Conservation (phyloP, 208 protist species). For the Leishmania gerbilli region DNA sequence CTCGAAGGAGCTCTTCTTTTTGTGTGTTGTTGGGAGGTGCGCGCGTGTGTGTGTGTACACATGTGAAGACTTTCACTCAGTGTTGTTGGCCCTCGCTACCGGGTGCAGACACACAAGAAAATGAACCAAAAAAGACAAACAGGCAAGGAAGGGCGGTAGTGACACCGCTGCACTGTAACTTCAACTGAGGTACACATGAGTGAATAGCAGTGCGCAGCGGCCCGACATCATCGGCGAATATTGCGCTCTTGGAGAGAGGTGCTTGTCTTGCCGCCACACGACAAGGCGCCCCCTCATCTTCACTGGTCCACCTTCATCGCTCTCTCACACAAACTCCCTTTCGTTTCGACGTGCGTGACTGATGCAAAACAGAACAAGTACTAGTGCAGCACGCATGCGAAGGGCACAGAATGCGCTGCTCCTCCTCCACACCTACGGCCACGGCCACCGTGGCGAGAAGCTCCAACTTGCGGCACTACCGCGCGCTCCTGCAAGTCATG, state of each 20-base stretch:
- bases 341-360: background rate
- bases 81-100: background rate
- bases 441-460: background rate
- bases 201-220: background rate
- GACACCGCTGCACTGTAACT: too few species aligned
- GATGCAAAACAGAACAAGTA: background rate
- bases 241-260: background rate
- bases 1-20: background rate
- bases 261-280: background rate
- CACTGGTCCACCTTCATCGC: background rate
- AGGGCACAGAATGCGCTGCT: slow-evolving; percentile 6
- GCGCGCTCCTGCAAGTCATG: slow-evolving; percentile 71
- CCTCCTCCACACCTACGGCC: background rate
- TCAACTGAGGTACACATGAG: background rate
- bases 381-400: background rate
- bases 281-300: background rate
- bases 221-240: background rate
- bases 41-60: background rate
- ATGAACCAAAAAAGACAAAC: background rate
- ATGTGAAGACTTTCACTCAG: background rate
- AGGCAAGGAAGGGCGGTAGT: background rate
- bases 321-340: background rate
- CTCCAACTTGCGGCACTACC: slow-evolving; percentile 54
- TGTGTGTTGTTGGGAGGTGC: background rate
- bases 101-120: background rate